Evolutionary conservation across 768 basidiomycete species (phyloP), one percentile per base, ranked within the genome.

Genomic region (Agaricus subrufescens): DNA sequence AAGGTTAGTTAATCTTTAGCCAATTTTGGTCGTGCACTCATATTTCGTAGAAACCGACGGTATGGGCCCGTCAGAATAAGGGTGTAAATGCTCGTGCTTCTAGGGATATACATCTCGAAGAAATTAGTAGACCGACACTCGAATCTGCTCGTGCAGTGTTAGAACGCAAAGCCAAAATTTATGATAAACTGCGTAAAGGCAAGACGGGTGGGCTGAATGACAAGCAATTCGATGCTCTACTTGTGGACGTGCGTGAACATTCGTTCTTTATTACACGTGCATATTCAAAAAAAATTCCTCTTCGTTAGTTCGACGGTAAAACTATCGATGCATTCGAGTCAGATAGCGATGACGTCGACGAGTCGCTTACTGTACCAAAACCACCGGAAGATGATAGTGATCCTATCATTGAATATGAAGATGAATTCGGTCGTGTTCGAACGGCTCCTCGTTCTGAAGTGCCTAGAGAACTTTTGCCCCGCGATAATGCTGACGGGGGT

Each of bases 401-500:
- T 61, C 89, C 90, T 10, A 71, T 92, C 30, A 76, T 93, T 4
- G 92, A 94, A 67, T 93, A 92, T 57, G 84, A 87, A 65, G 92
- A 94, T 60, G 92, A 94, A 64, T 91, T 91, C 65, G 91, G 91
- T 37, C 83, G 92, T n/a, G 62, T 82, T 39, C 75, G 90, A 57
- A 88, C 80, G 0, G 82, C 80, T 15, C 78, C 76, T 50, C 79
- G 80, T 9, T 93, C 91, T 11, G 89, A 94, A 63, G 80, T 94
- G 0, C 91, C 92, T 40, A 78, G 89, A 37, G 72, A 88, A 57
- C 71, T 90, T 8, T 65, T 82, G 4, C 74, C 74, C 8, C 65
- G 74, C n/a, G 74, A 76, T 37, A 73, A 79, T 19, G 75, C 80
- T 25, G 72, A 74, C 31, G 54, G 66, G n/a, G 29, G 42, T 14